Base-by-base conservation (phyloP, 257 asterid genomes). In the Ballota nigra region DNA sequence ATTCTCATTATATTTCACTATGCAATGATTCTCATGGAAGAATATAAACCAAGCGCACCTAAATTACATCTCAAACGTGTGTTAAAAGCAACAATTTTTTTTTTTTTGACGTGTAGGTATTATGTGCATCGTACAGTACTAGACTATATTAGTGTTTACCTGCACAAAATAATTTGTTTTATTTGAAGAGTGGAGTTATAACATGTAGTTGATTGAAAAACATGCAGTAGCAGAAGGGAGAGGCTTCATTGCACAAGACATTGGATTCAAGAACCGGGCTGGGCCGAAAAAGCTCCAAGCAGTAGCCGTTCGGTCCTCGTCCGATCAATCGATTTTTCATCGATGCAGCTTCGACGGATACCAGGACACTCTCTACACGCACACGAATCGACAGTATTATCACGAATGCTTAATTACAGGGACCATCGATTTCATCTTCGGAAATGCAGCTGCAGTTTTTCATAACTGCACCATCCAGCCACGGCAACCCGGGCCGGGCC, bases 361-460 rank as follows among this genome's bases (percentile, higher is more conserved):
- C 11, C 85, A 78, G 40, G 83, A 78, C 78, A 81, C 85, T 0
- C 83, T 81, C 51, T 81, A 70, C 68, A 8, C 72, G 18, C 85
- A 78, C 75, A 5, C 85, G 4, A 81, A 81, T 19, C 80, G 85
- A n/a, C 85, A 81, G 22, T 77, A 58, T 53, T 81, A 66, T 15
- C 66, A 66, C 4, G 47, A 71, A n/a, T 81, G 85, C 73, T 0
- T 16, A 12, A 28, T 81, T 9, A 65, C 55, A 1, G 85, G 85
- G 13, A 74, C 83, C 0, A 41, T 78, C 1, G 85, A 81, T 15
- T 81, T 81, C 80, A 78, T 81, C 10, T 81, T 78, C 7, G 85
- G 85, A 28, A 81, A 81, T 9, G 77, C 85, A 22, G 83, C 85
- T 2, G 60, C 72, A 4, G 78, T 78, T 31, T 68, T 81, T 12